These are phyloP conservation scores for Geotrichum cucujoidarum DNA, from an alignment of 1,139 yeast genomes.

Conservation along the genomic window DNA sequence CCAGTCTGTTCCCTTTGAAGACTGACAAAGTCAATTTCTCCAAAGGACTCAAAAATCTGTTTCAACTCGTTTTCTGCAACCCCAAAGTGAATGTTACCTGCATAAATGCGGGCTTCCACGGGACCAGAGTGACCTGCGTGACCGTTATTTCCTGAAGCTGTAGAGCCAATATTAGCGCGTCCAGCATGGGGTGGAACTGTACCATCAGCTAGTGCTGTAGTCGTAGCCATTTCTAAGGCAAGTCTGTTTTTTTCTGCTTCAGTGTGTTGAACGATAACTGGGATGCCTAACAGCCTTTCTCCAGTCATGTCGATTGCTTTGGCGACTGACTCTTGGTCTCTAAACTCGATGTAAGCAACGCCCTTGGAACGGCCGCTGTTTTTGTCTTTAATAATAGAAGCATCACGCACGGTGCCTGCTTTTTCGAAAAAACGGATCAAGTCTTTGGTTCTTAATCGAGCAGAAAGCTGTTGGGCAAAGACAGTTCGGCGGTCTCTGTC, in stretches of 20 bases:
- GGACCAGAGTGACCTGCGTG: constrained; percentile 22
- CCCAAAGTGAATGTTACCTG: constrained; percentile 36
- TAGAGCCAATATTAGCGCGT: neutral
- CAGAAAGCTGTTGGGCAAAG: constrained; percentile 40
- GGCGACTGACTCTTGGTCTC: constrained; percentile 32
- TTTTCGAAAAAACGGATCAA: constrained; percentile 36
- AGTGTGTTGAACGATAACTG: constrained; percentile 37
- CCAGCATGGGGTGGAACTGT: neutral
- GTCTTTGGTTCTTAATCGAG: constrained; percentile 34
- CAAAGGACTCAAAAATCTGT: constrained; percentile 36
- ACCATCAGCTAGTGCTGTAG: constrained; percentile 12
- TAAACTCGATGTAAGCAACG: constrained; percentile 40
- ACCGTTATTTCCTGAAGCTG: constrained; percentile 1
- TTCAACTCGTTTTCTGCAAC: constrained; percentile 35
- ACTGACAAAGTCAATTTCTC: constrained; percentile 32
- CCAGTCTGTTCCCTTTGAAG: constrained; percentile 35
- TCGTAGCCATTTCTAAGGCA: constrained; percentile 26
- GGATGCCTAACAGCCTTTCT: constrained; percentile 36
- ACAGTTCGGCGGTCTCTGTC: constrained; percentile 38
- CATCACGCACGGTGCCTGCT: constrained; percentile 37
- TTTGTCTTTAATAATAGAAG: constrained; percentile 40
- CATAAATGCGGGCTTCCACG: constrained; percentile 29
- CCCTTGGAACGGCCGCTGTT: constrained; percentile 38
- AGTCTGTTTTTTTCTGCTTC: constrained; percentile 38
- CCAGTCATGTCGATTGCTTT: constrained; percentile 38